phyloP scores from a whole-genome alignment of 2,329 filamentous ascomycete genomes.

The Microcera coccophila region DNA sequence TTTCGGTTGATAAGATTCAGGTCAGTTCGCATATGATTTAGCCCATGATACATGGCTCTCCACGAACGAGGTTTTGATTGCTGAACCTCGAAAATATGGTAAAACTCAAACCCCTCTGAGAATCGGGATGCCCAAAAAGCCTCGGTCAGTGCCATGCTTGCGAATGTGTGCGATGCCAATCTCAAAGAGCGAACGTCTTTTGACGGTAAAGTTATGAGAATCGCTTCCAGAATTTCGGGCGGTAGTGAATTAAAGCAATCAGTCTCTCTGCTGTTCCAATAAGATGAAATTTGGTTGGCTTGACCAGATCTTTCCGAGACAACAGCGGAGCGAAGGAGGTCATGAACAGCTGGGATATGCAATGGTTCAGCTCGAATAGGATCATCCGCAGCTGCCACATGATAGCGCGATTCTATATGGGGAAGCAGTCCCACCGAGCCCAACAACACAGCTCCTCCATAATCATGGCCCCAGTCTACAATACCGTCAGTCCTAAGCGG shows the following conservation, averaged over 20 bases:
- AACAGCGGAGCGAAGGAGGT: background rate
- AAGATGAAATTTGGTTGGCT: background rate
- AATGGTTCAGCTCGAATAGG: slow-evolving; percentile 2
- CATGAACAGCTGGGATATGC: background rate
- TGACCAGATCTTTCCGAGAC: background rate
- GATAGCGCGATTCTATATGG: background rate
- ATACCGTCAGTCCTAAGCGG: slow-evolving; percentile 1
- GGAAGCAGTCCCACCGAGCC: background rate
- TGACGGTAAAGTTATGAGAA: slow-evolving; percentile 3
- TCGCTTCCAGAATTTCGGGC: slow-evolving; percentile 3
- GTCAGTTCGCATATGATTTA: background rate
- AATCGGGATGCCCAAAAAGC: slow-evolving; percentile 14
- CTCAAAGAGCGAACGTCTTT: slow-evolving; percentile 4
- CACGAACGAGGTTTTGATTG: slow-evolving; percentile 2
- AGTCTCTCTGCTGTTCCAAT: background rate
- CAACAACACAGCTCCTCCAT: slow-evolving; percentile 3
- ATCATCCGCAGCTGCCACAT: background rate
- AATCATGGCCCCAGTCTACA: slow-evolving; percentile 14
- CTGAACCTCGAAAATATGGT: slow-evolving; percentile 4
- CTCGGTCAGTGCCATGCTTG: slow-evolving; percentile 4
- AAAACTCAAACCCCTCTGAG: slow-evolving; percentile 1
- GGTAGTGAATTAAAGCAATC: slow-evolving; percentile 7
- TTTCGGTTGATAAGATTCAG: slow-evolving; percentile 6
- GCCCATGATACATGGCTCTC: slow-evolving; percentile 1
- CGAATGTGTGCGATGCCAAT: slow-evolving; percentile 5